Evolutionary conservation across 257 asterid species (phyloP).

Genomic region (Petrea volubilis): DNA sequence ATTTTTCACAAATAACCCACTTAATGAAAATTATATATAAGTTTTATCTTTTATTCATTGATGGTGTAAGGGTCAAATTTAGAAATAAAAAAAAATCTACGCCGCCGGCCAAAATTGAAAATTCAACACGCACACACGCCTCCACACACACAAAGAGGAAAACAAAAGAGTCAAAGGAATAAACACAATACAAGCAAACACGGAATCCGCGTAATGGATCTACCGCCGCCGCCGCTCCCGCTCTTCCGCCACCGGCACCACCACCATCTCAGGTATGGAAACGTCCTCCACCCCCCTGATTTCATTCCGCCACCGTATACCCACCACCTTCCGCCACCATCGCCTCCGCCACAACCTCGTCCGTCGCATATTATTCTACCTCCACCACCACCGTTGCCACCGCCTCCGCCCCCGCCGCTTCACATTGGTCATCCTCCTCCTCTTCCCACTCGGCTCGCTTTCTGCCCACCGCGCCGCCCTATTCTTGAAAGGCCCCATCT

Average conservation of each 20-base stretch:
- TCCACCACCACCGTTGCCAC: constrained; percentile 30
- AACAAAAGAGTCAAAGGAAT: neutral
- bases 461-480: constrained; percentile 35
- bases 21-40: too few relatives aligned
- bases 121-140: neutral
- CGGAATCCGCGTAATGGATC: constrained; percentile 37
- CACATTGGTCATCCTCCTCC: constrained; percentile 26
- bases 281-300: constrained; percentile 33
- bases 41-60: too few relatives aligned
- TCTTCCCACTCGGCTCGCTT: constrained; percentile 23
- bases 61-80: neutral
- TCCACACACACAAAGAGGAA: neutral
- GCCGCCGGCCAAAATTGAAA: constrained; percentile 25
- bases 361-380: constrained; percentile 26
- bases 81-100: neutral
- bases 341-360: constrained; percentile 32
- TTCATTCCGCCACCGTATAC: constrained; percentile 21
- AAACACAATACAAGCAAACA: neutral
- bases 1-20: too few relatives aligned
- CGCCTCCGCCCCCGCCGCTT: constrained; percentile 28
- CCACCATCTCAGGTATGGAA: constrained; percentile 50
- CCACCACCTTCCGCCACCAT: constrained; percentile 35
- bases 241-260: constrained; percentile 37
- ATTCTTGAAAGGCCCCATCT: constrained; percentile 31
- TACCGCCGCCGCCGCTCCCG: constrained; percentile 44